phyloP scores from a whole-genome alignment of 2,329 filamentous ascomycete genomes.

The Colletotrichum sp. region DNA sequence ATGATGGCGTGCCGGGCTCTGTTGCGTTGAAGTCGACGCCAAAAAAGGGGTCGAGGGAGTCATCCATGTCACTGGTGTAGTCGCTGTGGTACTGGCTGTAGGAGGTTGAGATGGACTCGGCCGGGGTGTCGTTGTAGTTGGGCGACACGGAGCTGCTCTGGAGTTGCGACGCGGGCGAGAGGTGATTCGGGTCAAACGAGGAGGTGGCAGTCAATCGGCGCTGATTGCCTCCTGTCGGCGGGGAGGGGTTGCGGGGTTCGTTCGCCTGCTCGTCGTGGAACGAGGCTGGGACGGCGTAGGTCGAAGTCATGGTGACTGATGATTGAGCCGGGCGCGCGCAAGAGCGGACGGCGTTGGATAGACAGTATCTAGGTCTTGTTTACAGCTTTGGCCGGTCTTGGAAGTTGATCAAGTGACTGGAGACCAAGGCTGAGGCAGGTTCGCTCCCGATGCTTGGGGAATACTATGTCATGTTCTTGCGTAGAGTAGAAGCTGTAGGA shows the following conservation, averaged over 20 bases:
- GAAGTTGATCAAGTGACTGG: background rate
- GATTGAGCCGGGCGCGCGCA: background rate
- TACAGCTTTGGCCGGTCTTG: background rate
- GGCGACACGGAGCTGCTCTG: slow-evolving; percentile 46
- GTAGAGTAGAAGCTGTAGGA: background rate
- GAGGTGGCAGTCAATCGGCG: slow-evolving; percentile 34
- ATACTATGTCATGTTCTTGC: slow-evolving; percentile 15
- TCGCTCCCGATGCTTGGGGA: background rate
- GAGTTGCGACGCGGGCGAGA: slow-evolving; percentile 49
- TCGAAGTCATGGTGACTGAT: slow-evolving; percentile 46
- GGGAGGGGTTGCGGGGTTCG: slow-evolving; percentile 36
- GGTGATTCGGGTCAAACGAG: slow-evolving; percentile 40
- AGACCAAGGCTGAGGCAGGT: background rate
- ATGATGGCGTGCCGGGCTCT: slow-evolving; percentile 47
- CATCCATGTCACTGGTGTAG: slow-evolving; percentile 43
- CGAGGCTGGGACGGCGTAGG: slow-evolving; percentile 45
- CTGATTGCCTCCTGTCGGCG: slow-evolving; percentile 21
- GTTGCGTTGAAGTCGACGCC: slow-evolving; percentile 51
- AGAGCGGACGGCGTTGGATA: background rate
- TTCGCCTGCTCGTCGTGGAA: slow-evolving; percentile 40
- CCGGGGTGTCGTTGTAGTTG: slow-evolving; percentile 42
- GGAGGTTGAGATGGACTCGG: slow-evolving; percentile 51
- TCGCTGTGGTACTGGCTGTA: slow-evolving; percentile 56
- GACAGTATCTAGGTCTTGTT: background rate
- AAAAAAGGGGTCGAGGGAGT: slow-evolving; percentile 56